phyloP scores from a whole-genome alignment of 768 basidiomycete species.

The Pleurotus sapidus region DNA sequence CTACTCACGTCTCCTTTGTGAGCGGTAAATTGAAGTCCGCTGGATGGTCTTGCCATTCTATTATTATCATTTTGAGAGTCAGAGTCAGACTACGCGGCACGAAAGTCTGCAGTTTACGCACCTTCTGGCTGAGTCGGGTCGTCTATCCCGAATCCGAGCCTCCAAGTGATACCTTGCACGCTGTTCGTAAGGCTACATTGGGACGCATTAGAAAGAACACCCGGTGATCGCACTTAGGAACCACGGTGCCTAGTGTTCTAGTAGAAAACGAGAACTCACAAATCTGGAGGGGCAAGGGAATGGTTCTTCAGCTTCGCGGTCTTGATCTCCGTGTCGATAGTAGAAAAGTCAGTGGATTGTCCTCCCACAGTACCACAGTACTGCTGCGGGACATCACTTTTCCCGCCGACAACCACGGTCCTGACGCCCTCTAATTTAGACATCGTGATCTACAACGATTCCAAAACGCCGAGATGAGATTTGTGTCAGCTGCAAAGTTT shows the following conservation, averaged over 20 bases:
- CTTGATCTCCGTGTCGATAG: conserved; percentile 61
- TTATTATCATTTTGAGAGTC: neutral
- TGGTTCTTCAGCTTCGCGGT: conserved; percentile 52
- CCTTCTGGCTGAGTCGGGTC: conserved; percentile 54
- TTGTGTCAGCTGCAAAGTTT: neutral
- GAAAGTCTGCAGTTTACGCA: conserved; percentile 16
- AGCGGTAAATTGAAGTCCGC: conserved; percentile 51
- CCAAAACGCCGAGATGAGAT: neutral
- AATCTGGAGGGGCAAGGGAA: conserved; percentile 54
- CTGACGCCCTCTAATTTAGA: conserved; percentile 53
- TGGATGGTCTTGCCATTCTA: conserved; percentile 59
- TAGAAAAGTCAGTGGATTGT: conserved; percentile 54
- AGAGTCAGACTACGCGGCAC: neutral
- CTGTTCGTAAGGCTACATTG: conserved; percentile 46
- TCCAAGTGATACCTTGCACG: conserved; percentile 61
- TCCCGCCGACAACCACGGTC: conserved; percentile 58
- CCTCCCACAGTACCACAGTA: conserved; percentile 66
- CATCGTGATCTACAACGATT: conserved; percentile 49
- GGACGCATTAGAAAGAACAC: neutral
- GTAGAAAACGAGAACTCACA: conserved; percentile 35
- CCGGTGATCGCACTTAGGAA: neutral
- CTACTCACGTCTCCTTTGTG: conserved; percentile 45
- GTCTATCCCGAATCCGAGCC: conserved; percentile 55
- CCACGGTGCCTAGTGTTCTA: neutral
- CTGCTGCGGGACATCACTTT: conserved; percentile 42